Percentiles rank a stretch among this genome's conserved stretches.
Conservation (phyloP, 129 eudicot species). For the Helichrysum umbraculigerum region DNA sequence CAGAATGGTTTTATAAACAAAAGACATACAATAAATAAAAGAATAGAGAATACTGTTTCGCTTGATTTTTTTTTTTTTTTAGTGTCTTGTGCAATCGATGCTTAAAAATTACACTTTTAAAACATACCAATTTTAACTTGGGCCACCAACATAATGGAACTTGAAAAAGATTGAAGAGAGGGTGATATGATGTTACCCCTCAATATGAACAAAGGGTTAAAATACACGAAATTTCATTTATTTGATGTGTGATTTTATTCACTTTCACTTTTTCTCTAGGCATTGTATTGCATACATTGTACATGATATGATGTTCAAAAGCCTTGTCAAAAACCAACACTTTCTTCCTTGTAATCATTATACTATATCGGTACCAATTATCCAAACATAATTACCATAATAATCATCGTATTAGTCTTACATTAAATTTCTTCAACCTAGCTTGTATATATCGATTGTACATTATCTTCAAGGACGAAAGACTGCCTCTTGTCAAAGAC, state of each 20-base stretch:
- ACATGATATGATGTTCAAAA: slow-evolving; percentile 32
- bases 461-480: not conserved
- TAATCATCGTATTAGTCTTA: not conserved
- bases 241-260: slow-evolving; percentile 15
- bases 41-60: too few relatives aligned
- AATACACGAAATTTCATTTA: not conserved
- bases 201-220: slow-evolving; percentile 13
- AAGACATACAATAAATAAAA: too few relatives aligned
- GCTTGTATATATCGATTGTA: not conserved
- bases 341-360: slow-evolving; percentile 22
- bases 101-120: not conserved
- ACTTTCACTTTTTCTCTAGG: slow-evolving; percentile 39
- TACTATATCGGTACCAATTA: not conserved
- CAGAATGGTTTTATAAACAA: too few relatives aligned
- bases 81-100: not conserved
- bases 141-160: slow-evolving; percentile 22
- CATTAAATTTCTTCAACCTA: too few relatives aligned
- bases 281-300: slow-evolving; percentile 18
- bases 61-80: too few relatives aligned
- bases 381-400: slow-evolving; percentile 19
- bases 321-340: slow-evolving; percentile 19
- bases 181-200: slow-evolving; percentile 13
- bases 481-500: not conserved
- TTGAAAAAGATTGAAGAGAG: slow-evolving; percentile 27
- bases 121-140: not conserved